Evolutionary conservation across 495 filamentous ascomycete genomes (phyloP), one percentile per base, ranked within the genome.

Genomic region (Xylaria venustula): DNA sequence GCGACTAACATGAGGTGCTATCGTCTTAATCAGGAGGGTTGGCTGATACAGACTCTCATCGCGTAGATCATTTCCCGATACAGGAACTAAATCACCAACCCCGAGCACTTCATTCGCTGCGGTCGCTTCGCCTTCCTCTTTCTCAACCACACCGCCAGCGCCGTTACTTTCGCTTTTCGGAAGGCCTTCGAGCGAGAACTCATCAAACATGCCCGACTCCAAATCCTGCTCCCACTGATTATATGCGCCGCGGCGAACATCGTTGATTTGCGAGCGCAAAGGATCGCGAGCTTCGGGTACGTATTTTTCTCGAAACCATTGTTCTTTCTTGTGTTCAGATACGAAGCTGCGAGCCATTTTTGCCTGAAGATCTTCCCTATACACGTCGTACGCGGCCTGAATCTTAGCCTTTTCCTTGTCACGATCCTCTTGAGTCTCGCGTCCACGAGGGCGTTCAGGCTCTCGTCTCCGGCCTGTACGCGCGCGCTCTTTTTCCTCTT

Each of bases 261-360:
- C 87, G 68, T 85, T 87, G 32, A 97, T 77, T 48, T 87, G 83
- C 47, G 75, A 72, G 41, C 87, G 88, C 49, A 96, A 81, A 1
- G 77, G 73, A 62, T 91, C 88, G 32, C 87, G 78, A 54, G 90
- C 83, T 54, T 94, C 92, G 3, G 92, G 83, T 57, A 94, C 83
- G 66, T 99, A 99, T 51, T 91, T 88, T 75, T 99, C 94, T 62
- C 88, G 91, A 76, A 99, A 99, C 94, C 94, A 99, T 67, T 98
- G 93, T 64, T 98, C 94, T 14, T 83, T 82, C 67, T 94, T 95
- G 72, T 98, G 94, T 49, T 90, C 86, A 28, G 88, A 85, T 20
- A 99, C 94, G 67, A 99, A 98, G 2, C 81, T 79, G 60, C 89
- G 83, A 0, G 93, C 90, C 86, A 98, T 92, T 68, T 92, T 93